phyloP scores from a whole-genome alignment of 1,139 yeast genomes.

The Zygosaccharomyces sapae region DNA sequence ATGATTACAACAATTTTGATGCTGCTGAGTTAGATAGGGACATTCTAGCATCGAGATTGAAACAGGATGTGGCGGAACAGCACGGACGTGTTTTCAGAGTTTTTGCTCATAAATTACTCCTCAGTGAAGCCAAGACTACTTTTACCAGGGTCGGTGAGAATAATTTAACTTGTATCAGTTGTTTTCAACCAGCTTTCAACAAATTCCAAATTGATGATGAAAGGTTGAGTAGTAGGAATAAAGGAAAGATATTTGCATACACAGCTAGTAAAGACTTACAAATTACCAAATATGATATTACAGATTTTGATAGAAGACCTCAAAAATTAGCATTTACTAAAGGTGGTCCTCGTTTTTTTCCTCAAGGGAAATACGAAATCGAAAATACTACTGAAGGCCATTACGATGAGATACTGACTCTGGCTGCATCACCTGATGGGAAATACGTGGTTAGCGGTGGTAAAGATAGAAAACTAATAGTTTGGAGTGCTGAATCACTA shows the following conservation, averaged over 20 bases:
- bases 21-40: conserved; percentile 92
- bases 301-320: conserved; percentile 50
- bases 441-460: conserved; percentile 89
- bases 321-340: conserved; percentile 57
- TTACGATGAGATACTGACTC: conserved; percentile 66
- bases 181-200: conserved; percentile 37
- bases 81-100: conserved; percentile 78
- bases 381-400: conserved; percentile 53
- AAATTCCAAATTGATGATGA: conserved; percentile 26
- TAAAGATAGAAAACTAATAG: conserved; percentile 67
- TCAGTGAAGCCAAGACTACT: conserved; percentile 42
- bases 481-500: conserved; percentile 81
- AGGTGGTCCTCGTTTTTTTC: conserved; percentile 56
- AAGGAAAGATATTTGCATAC: conserved; percentile 49
- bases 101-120: conserved; percentile 50
- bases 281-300: conserved; percentile 72
- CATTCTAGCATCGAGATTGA: conserved; percentile 72
- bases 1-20: conserved; percentile 63
- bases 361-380: conserved; percentile 42
- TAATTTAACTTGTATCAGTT: conserved; percentile 45
- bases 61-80: conserved; percentile 83
- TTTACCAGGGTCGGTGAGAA: conserved; percentile 58
- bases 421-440: conserved; percentile 87
- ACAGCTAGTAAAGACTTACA: conserved; percentile 82
- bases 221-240: conserved; percentile 22